Conservation (phyloP, 768 basidiomycete genomes). For the Trichaptum fuscoviolaceum region DNA sequence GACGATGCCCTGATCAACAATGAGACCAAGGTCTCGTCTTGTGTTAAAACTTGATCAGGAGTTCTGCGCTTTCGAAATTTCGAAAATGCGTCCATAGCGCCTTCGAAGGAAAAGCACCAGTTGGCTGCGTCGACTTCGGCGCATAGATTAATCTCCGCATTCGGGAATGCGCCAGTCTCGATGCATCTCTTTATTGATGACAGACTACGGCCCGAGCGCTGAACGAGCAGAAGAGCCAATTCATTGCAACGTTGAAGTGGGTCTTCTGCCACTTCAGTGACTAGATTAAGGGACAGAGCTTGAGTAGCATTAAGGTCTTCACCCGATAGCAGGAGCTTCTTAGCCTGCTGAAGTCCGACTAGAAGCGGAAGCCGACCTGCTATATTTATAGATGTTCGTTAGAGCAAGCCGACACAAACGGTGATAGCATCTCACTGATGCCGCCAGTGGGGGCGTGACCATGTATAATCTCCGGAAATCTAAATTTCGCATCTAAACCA, state of each 20-base stretch:
- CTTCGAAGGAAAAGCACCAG: background rate
- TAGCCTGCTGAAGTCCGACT: background rate
- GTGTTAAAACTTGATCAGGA: background rate
- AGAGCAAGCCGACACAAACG: background rate
- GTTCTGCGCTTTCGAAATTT: background rate
- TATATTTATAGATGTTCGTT: background rate
- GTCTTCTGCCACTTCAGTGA: background rate
- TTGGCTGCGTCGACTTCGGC: constrained; percentile 1
- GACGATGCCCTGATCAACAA: background rate
- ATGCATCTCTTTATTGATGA: background rate
- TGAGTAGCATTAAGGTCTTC: background rate
- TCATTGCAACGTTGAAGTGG: background rate
- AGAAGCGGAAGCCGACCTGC: background rate
- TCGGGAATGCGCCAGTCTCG: background rate
- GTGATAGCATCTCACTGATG: background rate
- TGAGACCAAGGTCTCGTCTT: background rate
- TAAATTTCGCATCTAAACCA: background rate
- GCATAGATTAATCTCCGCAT: background rate
- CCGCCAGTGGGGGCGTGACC: constrained; percentile 1
- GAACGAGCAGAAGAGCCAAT: background rate
- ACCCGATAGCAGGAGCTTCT: background rate
- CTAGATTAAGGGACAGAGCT: background rate
- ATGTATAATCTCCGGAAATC: constrained; percentile 3
- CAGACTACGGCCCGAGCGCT: constrained; percentile 3
- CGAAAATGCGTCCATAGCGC: background rate